Evolutionary conservation across 2,329 filamentous ascomycete species (phyloP).

Genomic region (Rhynchosporium agropyri): DNA sequence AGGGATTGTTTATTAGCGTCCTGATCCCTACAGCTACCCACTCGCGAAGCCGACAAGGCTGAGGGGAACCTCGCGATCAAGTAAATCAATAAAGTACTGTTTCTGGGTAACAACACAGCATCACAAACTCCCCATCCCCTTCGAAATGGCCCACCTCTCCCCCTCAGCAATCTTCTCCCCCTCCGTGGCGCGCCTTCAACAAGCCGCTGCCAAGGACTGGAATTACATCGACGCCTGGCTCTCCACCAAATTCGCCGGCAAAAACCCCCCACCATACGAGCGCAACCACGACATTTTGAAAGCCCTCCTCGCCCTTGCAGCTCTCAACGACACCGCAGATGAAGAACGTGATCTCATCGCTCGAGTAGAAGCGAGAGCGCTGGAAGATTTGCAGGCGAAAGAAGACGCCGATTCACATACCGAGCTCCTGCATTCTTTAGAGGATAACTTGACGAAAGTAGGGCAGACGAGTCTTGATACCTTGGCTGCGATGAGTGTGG

Average conservation of each 20-base stretch:
- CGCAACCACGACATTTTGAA: slow-evolving; percentile 83
- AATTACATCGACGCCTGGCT: slow-evolving; percentile 86
- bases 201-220: slow-evolving; percentile 88
- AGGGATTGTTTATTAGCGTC: background rate
- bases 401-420: slow-evolving; percentile 41
- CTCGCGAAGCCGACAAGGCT: background rate
- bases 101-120: background rate
- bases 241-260: slow-evolving; percentile 65
- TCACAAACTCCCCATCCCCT: background rate
- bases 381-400: slow-evolving; percentile 55
- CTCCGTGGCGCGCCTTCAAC: slow-evolving; percentile 71
- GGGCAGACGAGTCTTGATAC: slow-evolving; percentile 59
- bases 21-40: too few species aligned
- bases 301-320: slow-evolving; percentile 71
- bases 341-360: slow-evolving; percentile 65
- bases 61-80: background rate
- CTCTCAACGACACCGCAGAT: slow-evolving; percentile 76
- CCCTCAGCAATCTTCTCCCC: slow-evolving; percentile 66
- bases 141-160: slow-evolving; percentile 44
- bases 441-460: slow-evolving; percentile 57
- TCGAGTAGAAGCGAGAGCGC: slow-evolving; percentile 60
- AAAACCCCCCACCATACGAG: slow-evolving; percentile 73
- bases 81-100: background rate
- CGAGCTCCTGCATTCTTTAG: slow-evolving; percentile 55
- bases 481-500: slow-evolving; percentile 56